A percentile compares a stretch with the other conserved stretches of the same genome.
Conservation (phyloP, 495 filamentous ascomycete species). For the Penicillium egyptiacum region DNA sequence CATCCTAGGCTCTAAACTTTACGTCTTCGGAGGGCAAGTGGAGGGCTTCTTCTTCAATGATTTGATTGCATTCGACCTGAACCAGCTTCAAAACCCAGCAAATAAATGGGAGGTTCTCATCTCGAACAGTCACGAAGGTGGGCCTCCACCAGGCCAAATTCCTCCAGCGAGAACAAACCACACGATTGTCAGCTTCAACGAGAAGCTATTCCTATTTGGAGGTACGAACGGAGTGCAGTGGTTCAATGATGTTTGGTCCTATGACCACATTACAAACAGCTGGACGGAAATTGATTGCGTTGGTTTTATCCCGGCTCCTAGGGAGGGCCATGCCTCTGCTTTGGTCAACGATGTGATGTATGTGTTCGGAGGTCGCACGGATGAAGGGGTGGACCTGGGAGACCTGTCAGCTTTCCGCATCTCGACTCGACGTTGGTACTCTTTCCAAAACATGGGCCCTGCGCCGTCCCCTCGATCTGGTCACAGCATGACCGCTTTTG, state of each 20-base stretch:
- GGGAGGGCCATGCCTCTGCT: conserved; percentile 93
- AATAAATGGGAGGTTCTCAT: conserved; percentile 94
- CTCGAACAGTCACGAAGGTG: conserved; percentile 69
- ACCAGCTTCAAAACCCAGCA: conserved; percentile 79
- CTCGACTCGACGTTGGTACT: conserved; percentile 90
- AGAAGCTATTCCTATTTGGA: conserved; percentile 95
- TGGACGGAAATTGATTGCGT: conserved; percentile 94
- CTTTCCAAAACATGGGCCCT: conserved; percentile 99
- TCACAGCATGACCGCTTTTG: conserved; percentile 95
- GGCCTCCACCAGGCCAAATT: conserved; percentile 61
- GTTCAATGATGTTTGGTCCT: conserved; percentile 99
- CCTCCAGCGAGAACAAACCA: conserved; percentile 97
- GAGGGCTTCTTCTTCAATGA: conserved; percentile 99
- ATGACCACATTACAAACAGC: conserved; percentile 71
- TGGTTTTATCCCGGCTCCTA: conserved; percentile 88
- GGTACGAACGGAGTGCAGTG: conserved; percentile 91
- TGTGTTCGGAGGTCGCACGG: conserved; percentile 94
- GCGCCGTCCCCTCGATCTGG: conserved; percentile 91
- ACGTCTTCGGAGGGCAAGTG: conserved; percentile 96
- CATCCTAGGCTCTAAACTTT: conserved; percentile 93
- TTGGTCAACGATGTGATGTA: conserved; percentile 98
- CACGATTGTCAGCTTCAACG: conserved; percentile 84
- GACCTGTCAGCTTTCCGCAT: conserved; percentile 97
- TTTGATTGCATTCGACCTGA: conserved; percentile 93
- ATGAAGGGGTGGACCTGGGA: conserved; percentile 87